phyloP scores from a whole-genome alignment of 2,329 filamentous ascomycete genomes.

The Pseudocercospora macadamiae region DNA sequence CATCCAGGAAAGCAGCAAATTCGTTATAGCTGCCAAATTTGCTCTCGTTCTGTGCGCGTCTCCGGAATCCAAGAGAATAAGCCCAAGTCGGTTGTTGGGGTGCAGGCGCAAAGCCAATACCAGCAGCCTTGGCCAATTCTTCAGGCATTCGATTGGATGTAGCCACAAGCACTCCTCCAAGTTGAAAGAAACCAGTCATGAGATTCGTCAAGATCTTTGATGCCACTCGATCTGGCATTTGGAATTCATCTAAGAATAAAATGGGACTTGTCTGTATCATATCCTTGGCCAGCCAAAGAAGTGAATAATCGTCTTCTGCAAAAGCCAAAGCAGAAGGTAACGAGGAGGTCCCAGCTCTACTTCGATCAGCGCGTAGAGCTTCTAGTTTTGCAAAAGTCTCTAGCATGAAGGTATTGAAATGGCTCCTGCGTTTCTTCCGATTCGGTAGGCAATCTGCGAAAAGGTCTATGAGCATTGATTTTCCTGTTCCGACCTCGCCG shows the following conservation, averaged over 20 bases:
- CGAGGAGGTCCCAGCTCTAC: conserved; percentile 8
- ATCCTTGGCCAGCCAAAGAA: conserved; percentile 75
- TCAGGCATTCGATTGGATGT: conserved; percentile 85
- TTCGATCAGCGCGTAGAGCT: conserved; percentile 55
- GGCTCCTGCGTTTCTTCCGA: conserved; percentile 72
- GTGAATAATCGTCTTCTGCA: conserved; percentile 62
- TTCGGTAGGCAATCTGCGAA: conserved; percentile 78
- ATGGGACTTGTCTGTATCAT: conserved; percentile 75
- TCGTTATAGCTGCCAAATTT: conserved; percentile 67
- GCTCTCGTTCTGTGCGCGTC: conserved; percentile 44
- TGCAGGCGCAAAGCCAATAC: conserved; percentile 66
- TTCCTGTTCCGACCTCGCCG: conserved; percentile 80
- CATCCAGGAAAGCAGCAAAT: conserved; percentile 74
- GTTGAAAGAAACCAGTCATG: conserved; percentile 78
- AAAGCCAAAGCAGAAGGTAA: conserved; percentile 19
- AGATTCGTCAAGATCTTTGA: conserved; percentile 79
- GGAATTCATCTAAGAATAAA: conserved; percentile 81
- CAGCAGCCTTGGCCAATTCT: conserved; percentile 74
- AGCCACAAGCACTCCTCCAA: conserved; percentile 78
- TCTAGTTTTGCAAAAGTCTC: conserved; percentile 75
- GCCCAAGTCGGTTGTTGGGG: conserved; percentile 52
- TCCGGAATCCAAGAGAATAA: conserved; percentile 41
- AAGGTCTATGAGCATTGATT: conserved; percentile 82
- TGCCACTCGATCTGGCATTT: conserved; percentile 75
- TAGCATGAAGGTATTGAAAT: conserved; percentile 87